A percentile compares a stretch with the other conserved stretches of the same genome.
phyloP scores from a whole-genome alignment of 768 basidiomycete genomes.

The Fistulinella prunicolor region DNA sequence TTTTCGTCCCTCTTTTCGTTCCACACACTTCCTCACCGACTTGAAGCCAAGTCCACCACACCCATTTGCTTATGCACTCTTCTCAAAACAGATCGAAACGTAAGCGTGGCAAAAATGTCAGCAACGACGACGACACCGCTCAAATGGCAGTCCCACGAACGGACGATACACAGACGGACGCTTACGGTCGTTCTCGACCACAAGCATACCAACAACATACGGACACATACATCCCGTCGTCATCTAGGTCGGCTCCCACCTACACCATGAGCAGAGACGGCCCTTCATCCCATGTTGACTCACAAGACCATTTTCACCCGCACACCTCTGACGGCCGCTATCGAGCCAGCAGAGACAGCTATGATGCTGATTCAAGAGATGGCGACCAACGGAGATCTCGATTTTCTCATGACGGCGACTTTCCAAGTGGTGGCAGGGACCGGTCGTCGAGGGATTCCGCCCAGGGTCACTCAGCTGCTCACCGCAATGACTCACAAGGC shows the following conservation, averaged over 20 bases:
- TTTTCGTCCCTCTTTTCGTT: slow-evolving; percentile 22
- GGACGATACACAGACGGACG: slow-evolving; percentile 52
- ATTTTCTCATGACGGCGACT: slow-evolving; percentile 39
- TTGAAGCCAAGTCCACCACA: slow-evolving; percentile 18
- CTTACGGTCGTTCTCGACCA: slow-evolving; percentile 53
- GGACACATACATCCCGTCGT: slow-evolving; percentile 46
- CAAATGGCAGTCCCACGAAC: slow-evolving; percentile 42
- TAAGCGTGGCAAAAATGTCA: slow-evolving; percentile 50
- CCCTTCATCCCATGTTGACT: slow-evolving; percentile 45
- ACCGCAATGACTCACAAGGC: slow-evolving; percentile 46
- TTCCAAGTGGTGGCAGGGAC: slow-evolving; percentile 40
- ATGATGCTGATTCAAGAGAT: slow-evolving; percentile 46
- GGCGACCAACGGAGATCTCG: slow-evolving; percentile 45
- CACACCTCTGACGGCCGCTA: slow-evolving; percentile 49
- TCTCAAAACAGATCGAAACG: slow-evolving; percentile 44
- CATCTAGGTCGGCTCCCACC: slow-evolving; percentile 41
- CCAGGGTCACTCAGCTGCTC: slow-evolving; percentile 39
- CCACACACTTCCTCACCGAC: slow-evolving; percentile 21
- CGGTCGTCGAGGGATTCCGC: slow-evolving; percentile 50
- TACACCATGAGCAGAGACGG: slow-evolving; percentile 52
- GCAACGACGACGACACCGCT: slow-evolving; percentile 46
- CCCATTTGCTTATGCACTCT: slow-evolving; percentile 35
- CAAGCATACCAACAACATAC: slow-evolving; percentile 37
- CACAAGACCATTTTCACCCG: slow-evolving; percentile 41
- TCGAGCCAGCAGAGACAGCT: slow-evolving; percentile 49